These are phyloP conservation scores for Umbelopsis vinacea DNA, from an alignment of 192 early-diverging fungal species.

Conservation along the genomic window DNA sequence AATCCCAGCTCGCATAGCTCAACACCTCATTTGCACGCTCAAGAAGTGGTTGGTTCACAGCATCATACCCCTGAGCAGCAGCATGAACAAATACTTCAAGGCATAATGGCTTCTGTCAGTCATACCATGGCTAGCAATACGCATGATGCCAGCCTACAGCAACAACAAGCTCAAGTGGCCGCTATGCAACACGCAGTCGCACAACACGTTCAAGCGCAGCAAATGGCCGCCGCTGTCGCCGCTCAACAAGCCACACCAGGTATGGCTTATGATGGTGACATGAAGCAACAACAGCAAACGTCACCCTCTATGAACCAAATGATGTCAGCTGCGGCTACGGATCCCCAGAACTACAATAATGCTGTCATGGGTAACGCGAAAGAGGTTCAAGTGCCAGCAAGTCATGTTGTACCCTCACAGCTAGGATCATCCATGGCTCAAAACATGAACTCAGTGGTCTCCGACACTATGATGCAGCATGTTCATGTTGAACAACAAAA, in stretches of 20 bases:
- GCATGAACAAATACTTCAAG: constrained; percentile 9
- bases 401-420: constrained; percentile 6
- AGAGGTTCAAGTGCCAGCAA: constrained; percentile 18
- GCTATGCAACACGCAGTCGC: constrained; percentile 11
- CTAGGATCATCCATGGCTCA: constrained; percentile 4
- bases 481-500: constrained; percentile 3
- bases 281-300: constrained; percentile 15
- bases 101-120: constrained; percentile 1
- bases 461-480: constrained; percentile 3
- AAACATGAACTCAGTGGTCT: neutral
- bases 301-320: neutral
- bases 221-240: constrained; percentile 14
- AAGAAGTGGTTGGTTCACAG: neutral
- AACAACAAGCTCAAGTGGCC: constrained; percentile 8
- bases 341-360: neutral
- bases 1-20: constrained; percentile 12
- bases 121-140: neutral
- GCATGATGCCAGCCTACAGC: neutral
- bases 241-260: constrained; percentile 4
- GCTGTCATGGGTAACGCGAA: neutral
- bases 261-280: constrained; percentile 13
- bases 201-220: constrained; percentile 22
- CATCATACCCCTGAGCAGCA: constrained; percentile 8
- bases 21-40: constrained; percentile 9
- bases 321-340: neutral